These are phyloP conservation scores for Starmera amethionina DNA, from an alignment of 805 yeast species.

Conservation along the genomic window DNA sequence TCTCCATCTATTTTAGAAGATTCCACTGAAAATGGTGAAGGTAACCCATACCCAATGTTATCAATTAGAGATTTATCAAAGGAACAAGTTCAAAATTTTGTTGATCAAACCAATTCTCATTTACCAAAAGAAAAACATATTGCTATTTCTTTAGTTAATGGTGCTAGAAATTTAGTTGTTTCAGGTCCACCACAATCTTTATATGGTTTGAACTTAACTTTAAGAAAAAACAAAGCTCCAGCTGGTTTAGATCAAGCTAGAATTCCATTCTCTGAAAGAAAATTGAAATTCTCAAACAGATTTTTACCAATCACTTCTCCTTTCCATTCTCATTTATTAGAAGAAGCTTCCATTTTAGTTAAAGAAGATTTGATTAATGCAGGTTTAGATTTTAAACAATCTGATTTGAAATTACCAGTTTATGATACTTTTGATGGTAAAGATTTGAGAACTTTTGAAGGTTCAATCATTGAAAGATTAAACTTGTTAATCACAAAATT, in stretches of 20 bases:
- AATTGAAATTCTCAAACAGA: constrained; percentile 84
- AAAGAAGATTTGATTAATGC: constrained; percentile 52
- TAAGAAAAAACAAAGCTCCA: constrained; percentile 92
- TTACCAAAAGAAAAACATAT: constrained; percentile 88
- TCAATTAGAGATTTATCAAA: constrained; percentile 81
- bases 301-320: constrained; percentile 95
- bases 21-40: constrained; percentile 89
- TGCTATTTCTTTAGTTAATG: constrained; percentile 84
- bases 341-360: constrained; percentile 60
- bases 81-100: constrained; percentile 68
- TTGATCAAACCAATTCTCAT: constrained; percentile 85
- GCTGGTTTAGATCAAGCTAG: constrained; percentile 92
- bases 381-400: constrained; percentile 43
- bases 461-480: constrained; percentile 56
- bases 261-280: constrained; percentile 89
- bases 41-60: constrained; percentile 95
- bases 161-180: constrained; percentile 91
- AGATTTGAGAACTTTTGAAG: constrained; percentile 52
- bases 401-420: constrained; percentile 72
- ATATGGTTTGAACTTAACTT: constrained; percentile 85
- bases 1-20: constrained; percentile 92
- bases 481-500: constrained; percentile 77
- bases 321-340: constrained; percentile 85
- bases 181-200: constrained; percentile 98
- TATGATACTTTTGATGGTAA: constrained; percentile 82